phyloP scores from a whole-genome alignment of 169 alveolate genomes.

The Miamiensis avidus region DNA sequence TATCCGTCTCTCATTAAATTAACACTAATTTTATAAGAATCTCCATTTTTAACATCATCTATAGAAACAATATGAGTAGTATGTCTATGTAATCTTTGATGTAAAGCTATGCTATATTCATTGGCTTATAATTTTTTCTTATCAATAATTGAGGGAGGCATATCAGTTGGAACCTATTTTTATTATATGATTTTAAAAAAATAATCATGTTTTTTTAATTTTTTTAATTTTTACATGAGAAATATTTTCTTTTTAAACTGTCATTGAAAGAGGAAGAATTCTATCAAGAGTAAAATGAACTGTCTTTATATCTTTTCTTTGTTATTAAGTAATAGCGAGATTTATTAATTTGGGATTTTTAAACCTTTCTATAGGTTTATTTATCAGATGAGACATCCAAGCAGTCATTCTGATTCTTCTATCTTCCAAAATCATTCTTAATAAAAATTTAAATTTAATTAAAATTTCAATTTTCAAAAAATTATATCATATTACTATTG shows the following conservation, averaged over 20 bases:
- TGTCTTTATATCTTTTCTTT: slow-evolving; percentile 70
- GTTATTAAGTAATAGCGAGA: slow-evolving; percentile 58
- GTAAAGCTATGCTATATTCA: slow-evolving; percentile 62
- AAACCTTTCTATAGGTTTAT: slow-evolving; percentile 80
- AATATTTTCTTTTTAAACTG: slow-evolving; percentile 43
- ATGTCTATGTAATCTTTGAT: slow-evolving; percentile 65
- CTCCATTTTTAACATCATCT: slow-evolving; percentile 43
- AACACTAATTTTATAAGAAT: slow-evolving; percentile 40
- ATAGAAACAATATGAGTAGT: slow-evolving; percentile 62
- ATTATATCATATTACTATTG: slow-evolving; percentile 39
- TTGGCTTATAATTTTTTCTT: slow-evolving; percentile 57
- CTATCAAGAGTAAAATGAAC: slow-evolving; percentile 70
- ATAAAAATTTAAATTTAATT: neutral
- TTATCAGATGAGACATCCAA: slow-evolving; percentile 80
- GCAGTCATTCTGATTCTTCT: slow-evolving; percentile 83
- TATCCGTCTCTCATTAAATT: slow-evolving; percentile 65
- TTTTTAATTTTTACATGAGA: slow-evolving; percentile 10
- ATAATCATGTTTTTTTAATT: neutral
- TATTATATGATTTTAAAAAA: neutral
- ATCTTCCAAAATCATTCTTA: slow-evolving; percentile 73
- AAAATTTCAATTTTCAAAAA: neutral
- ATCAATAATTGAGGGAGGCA: slow-evolving; percentile 55
- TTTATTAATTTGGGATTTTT: slow-evolving; percentile 73
- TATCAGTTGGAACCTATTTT: slow-evolving; percentile 26
- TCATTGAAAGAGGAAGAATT: slow-evolving; percentile 66